Evolutionary conservation across 805 yeast species (phyloP), one percentile per base, ranked within the genome.

Genomic region (Yamadazyma laniorum): DNA sequence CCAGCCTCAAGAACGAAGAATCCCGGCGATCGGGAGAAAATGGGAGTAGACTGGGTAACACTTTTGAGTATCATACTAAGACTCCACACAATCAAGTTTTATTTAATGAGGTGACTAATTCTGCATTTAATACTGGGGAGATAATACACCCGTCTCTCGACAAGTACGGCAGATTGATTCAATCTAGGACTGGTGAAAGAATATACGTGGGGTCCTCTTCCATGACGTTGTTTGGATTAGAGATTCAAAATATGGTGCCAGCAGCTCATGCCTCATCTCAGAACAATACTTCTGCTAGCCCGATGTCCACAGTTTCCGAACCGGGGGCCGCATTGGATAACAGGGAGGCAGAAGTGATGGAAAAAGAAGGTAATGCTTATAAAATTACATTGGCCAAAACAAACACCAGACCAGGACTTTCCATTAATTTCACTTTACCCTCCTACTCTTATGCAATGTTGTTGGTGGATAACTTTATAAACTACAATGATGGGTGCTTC

Each of bases 401-500:
- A 1, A 79, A 79, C 39, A 77, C 84, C 3, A 65, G 84, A 25
- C 83, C 86, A 0, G 84, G 85, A 1, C 67, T 81, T 5, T 72
- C 82, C 16, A 85, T 82, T 17, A 80, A 82, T 50, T 82, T 83
- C 53, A 75, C 86, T 0, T 63, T 85, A 13, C 95, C 95, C 1
- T 79, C 87, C 11, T 84, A 82, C 47, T 77, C 86, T 3, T 83
- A 84, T 56, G 89, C 91, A 5, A 75, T 82, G 75, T 56, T 82
- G 11, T 61, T 85, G 34, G 85, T 85, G 9, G 91, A 85, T 53
- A 80, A 87, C 0, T 85, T 85, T 48, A 75, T 85, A 37, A 81
- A 82, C 35, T 85, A 83, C 56, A 85, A 85, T 50, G 93, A 84
- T 58, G 93, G 90, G 1, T 85, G 95, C 50, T 85, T 85, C 56